These are phyloP conservation scores for Aspergillus mulundensis DNA, from an alignment of 495 filamentous ascomycete genomes.

Conservation along the genomic window DNA sequence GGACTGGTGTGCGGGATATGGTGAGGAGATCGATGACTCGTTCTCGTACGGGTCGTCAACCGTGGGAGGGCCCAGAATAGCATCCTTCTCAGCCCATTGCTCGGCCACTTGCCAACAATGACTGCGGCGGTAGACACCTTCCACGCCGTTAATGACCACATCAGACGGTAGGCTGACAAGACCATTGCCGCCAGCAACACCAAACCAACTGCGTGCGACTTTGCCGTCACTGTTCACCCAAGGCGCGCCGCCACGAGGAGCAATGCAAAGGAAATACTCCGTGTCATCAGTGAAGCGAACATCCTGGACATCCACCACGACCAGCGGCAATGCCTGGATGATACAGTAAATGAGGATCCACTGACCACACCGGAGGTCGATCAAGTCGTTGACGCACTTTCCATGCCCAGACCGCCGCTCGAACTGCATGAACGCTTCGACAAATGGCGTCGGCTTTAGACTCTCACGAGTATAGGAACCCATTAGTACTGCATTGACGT, in stretches of 20 bases:
- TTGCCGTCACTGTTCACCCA: slow-evolving; percentile 75
- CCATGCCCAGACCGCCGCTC: slow-evolving; percentile 70
- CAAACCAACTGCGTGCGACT: slow-evolving; percentile 72
- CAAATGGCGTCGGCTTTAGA: slow-evolving; percentile 59
- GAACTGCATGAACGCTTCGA: slow-evolving; percentile 76
- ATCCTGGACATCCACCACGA: slow-evolving; percentile 82
- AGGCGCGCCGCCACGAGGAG: slow-evolving; percentile 73
- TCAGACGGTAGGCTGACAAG: slow-evolving; percentile 76
- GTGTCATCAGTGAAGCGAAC: slow-evolving; percentile 73
- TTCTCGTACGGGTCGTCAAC: slow-evolving; percentile 41
- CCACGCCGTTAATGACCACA: slow-evolving; percentile 81
- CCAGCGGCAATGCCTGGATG: slow-evolving; percentile 82
- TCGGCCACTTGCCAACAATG: slow-evolving; percentile 89
- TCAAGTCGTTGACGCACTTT: slow-evolving; percentile 67
- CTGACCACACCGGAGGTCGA: slow-evolving; percentile 74
- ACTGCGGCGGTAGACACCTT: slow-evolving; percentile 82
- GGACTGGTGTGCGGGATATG: slow-evolving; percentile 42
- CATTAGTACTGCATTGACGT: slow-evolving; percentile 68
- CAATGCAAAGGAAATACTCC: slow-evolving; percentile 96
- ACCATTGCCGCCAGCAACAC: slow-evolving; percentile 64
- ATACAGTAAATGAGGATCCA: slow-evolving; percentile 96
- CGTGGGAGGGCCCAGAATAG: slow-evolving; percentile 34
- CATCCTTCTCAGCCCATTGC: slow-evolving; percentile 57
- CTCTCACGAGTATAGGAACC: slow-evolving; percentile 74
- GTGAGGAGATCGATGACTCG: slow-evolving; percentile 42